phyloP scores from a whole-genome alignment of 2,329 filamentous ascomycete genomes.

The Rutstroemia sydowiana region DNA sequence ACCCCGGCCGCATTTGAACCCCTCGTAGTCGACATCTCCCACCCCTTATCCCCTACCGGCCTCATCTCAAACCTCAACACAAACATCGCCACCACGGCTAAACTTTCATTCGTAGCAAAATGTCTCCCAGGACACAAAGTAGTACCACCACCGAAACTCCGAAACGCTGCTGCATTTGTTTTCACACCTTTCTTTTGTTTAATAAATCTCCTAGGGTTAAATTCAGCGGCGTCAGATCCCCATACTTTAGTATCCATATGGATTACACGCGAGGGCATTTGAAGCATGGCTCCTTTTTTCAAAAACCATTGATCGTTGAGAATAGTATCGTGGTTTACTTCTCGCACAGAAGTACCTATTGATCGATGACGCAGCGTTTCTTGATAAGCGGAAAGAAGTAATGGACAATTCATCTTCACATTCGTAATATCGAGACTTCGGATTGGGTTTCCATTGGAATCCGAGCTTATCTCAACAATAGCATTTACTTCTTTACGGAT shows the following conservation, averaged over 20 bases:
- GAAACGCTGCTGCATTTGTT: constrained; percentile 26
- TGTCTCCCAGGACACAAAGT: constrained; percentile 32
- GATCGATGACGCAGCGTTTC: constrained; percentile 33
- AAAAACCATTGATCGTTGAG: constrained; percentile 31
- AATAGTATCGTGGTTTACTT: constrained; percentile 31
- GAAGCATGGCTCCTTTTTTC: constrained; percentile 34
- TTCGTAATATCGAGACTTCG: neutral
- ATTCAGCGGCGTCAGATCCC: constrained; percentile 28
- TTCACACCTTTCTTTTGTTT: neutral
- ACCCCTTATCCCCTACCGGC: neutral
- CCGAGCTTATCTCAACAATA: neutral
- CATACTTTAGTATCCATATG: constrained; percentile 30
- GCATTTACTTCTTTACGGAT: constrained; percentile 22
- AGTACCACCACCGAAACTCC: constrained; percentile 31
- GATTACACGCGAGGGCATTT: constrained; percentile 14
- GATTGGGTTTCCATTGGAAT: neutral
- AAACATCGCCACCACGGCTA: constrained; percentile 29
- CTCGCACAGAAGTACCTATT: constrained; percentile 33
- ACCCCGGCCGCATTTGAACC: constrained; percentile 1
- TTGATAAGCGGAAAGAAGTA: constrained; percentile 35
- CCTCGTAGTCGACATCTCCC: neutral
- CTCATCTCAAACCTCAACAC: constrained; percentile 29
- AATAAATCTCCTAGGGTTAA: constrained; percentile 31
- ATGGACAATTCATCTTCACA: constrained; percentile 27
- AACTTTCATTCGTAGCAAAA: constrained; percentile 32